phyloP scores from a whole-genome alignment of 495 filamentous ascomycete species.

The Aspergillus affinis region DNA sequence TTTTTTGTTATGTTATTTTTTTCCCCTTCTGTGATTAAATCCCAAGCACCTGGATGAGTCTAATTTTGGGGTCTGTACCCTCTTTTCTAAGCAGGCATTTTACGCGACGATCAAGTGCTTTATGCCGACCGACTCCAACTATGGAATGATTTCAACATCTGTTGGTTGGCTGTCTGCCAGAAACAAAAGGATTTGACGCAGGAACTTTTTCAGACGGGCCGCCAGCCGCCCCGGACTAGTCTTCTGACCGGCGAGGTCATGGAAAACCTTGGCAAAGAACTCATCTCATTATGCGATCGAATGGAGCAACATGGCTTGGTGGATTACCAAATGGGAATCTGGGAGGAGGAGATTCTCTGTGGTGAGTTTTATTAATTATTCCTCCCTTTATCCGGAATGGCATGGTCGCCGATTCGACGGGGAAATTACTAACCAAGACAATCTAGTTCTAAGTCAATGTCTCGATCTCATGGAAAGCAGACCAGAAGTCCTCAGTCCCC shows the following conservation, averaged over 20 bases:
- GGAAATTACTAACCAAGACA: not conserved
- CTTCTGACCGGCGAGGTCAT: conserved; percentile 68
- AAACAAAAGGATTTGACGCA: conserved; percentile 77
- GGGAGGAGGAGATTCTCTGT: conserved; percentile 88
- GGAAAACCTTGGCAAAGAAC: conserved; percentile 75
- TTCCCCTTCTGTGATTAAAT: not conserved
- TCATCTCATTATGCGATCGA: conserved; percentile 79
- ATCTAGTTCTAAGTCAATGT: conserved; percentile 63
- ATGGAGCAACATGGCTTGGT: conserved; percentile 88
- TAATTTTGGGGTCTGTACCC: conserved; percentile 24
- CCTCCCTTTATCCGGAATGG: not conserved
- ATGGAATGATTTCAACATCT: conserved; percentile 94
- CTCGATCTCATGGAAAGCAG: conserved; percentile 54
- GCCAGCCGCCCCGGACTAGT: conserved; percentile 59
- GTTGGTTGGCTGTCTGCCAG: conserved; percentile 86
- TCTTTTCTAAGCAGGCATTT: conserved; percentile 50
- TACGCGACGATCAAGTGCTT: conserved; percentile 71
- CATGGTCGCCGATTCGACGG: not conserved
- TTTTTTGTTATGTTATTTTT: not conserved
- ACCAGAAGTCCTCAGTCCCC: conserved; percentile 33
- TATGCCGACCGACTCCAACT: conserved; percentile 72
- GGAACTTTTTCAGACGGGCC: conserved; percentile 57
- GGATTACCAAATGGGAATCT: conserved; percentile 95
- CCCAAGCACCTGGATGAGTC: conserved; percentile 9
- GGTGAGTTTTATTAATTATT: conserved; percentile 51